A percentile compares a stretch with the other conserved stretches of the same genome.
phyloP scores from a whole-genome alignment of 1,284 basidiomycete species.

The Austropuccinia psidii region DNA sequence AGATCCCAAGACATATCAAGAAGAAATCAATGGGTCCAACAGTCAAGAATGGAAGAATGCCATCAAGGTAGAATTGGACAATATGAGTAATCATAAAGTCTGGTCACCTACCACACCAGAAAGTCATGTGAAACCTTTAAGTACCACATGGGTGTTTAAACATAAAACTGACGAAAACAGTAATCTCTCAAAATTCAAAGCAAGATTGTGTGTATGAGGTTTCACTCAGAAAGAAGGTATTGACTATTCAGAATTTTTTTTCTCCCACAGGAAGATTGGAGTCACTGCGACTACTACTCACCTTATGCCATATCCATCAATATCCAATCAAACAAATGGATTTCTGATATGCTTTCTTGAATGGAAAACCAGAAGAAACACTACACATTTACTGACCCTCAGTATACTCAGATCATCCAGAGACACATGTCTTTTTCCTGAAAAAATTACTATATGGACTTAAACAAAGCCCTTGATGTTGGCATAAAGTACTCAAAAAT shows the following conservation, averaged over 20 bases:
- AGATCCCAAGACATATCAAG: conserved; percentile 5
- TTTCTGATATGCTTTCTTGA: neutral
- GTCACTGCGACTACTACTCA: neutral
- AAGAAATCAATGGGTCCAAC: neutral
- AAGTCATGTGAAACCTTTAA: too few relatives aligned
- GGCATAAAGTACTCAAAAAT: neutral
- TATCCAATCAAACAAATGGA: neutral
- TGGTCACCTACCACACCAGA: neutral
- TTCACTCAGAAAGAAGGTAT: neutral
- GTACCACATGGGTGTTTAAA: neutral
- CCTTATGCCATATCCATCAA: neutral
- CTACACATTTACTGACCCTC: neutral
- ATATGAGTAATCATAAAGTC: neutral
- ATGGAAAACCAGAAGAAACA: neutral
- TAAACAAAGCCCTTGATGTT: neutral
- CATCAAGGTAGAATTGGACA: neutral
- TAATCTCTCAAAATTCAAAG: conserved; percentile 9
- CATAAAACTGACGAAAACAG: neutral
- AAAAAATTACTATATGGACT: neutral
- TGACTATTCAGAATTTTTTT: neutral
- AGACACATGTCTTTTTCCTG: neutral
- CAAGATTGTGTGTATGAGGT: neutral
- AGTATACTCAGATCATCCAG: neutral
- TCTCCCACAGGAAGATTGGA: neutral
- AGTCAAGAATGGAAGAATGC: neutral